A percentile compares a stretch with the other conserved stretches of the same genome.
phyloP scores from a whole-genome alignment of 78 protist species.

The Dictyostelium firmibasis region DNA sequence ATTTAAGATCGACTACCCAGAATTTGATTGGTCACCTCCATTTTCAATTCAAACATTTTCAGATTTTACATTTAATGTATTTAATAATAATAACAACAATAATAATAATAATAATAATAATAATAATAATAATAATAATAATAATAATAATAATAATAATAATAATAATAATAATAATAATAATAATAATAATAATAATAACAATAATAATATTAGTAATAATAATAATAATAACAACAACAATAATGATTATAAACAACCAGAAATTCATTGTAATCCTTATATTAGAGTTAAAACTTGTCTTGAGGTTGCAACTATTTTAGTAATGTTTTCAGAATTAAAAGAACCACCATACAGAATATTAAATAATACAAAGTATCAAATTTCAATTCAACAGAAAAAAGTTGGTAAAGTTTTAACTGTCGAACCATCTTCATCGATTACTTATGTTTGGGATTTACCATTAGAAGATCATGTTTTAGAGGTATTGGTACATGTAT shows the following conservation, averaged over 20 bases:
- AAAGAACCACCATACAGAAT: conserved; percentile 53
- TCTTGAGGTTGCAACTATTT: conserved; percentile 42
- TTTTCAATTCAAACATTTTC: conserved; percentile 4
- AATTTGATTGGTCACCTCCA: conserved; percentile 27
- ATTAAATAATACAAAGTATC: conserved; percentile 34
- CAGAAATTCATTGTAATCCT: not conserved
- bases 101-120: too few relatives aligned
- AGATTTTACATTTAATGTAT: conserved; percentile 25
- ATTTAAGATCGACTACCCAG: conserved; percentile 31
- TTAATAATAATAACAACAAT: too few relatives aligned
- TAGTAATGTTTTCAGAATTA: conserved; percentile 12
- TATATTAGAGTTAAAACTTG: conserved; percentile 36
- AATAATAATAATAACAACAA: not conserved
- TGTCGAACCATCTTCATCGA: not conserved
- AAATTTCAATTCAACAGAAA: conserved; percentile 16
- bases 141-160: not conserved
- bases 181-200: not conserved
- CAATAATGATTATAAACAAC: not conserved
- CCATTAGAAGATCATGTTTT: conserved; percentile 44
- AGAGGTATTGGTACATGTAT: not conserved
- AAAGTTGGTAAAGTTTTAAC: not conserved
- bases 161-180: not conserved
- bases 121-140: not conserved
- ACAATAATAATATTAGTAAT: not conserved
- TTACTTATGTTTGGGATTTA: conserved; percentile 36